phyloP scores from a whole-genome alignment of 164 flowering plant genomes.

The Vitis cinerea region DNA sequence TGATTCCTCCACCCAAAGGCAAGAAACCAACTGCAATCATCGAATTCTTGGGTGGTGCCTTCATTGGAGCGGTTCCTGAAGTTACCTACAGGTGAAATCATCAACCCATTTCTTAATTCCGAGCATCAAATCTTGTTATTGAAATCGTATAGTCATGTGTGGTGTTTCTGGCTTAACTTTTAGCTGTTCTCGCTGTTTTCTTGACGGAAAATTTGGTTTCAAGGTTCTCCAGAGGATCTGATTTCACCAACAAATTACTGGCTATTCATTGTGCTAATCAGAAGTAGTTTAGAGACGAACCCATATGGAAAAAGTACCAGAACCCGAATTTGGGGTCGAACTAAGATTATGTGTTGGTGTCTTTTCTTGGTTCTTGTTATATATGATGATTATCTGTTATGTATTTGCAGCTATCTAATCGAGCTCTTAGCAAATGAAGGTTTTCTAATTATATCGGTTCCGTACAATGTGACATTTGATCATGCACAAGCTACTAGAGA shows the following conservation, averaged over 20 bases:
- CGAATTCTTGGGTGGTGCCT: slow-evolving; percentile 92
- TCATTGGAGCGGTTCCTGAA: slow-evolving; percentile 93
- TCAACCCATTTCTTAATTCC: background rate
- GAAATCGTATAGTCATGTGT: too few species aligned
- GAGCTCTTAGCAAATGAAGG: slow-evolving; percentile 87
- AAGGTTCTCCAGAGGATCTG: too few species aligned
- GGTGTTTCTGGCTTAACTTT: too few species aligned
- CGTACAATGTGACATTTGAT: slow-evolving; percentile 93
- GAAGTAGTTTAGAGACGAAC: too few species aligned
- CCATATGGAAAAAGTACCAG: too few species aligned
- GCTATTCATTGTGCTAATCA: too few species aligned
- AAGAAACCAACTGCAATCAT: slow-evolving; percentile 71
- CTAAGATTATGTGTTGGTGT: too few species aligned
- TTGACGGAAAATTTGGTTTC: too few species aligned
- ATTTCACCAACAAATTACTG: too few species aligned
- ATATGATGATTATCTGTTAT: background rate
- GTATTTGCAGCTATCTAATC: slow-evolving; percentile 60
- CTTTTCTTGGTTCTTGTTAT: background rate
- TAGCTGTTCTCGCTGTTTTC: too few species aligned
- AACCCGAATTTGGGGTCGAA: too few species aligned
- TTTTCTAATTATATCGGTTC: slow-evolving; percentile 72
- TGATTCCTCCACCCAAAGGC: slow-evolving; percentile 65
- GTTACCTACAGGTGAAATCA: slow-evolving; percentile 67
- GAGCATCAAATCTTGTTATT: too few species aligned
- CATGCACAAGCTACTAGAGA: slow-evolving; percentile 71